Evolutionary conservation across 2,329 filamentous ascomycete genomes (phyloP).

Genomic region (Aphanocladium album): DNA sequence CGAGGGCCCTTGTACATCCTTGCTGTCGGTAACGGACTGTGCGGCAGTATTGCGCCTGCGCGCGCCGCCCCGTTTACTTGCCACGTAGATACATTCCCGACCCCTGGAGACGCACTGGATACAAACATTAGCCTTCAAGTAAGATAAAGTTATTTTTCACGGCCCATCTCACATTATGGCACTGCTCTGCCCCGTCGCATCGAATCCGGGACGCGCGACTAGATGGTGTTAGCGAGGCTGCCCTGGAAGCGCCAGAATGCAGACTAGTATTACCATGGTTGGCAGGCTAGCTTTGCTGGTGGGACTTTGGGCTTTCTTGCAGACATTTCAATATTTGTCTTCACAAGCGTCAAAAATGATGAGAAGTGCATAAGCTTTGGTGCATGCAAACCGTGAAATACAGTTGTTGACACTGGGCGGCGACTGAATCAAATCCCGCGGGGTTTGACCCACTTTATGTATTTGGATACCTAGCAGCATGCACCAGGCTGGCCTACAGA

Average conservation of each 20-base stretch:
- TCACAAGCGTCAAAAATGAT: neutral
- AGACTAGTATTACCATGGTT: neutral
- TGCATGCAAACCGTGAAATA: neutral
- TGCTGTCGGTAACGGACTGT: neutral
- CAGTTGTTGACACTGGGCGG: neutral
- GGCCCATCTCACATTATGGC: neutral
- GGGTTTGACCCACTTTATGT: neutral
- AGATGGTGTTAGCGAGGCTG: neutral
- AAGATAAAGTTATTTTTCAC: neutral
- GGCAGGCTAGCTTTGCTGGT: conserved; percentile 6
- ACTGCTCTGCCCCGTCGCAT: neutral
- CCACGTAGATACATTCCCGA: conserved; percentile 5
- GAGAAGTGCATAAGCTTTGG: neutral
- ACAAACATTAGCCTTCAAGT: neutral
- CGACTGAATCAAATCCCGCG: neutral
- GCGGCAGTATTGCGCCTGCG: neutral
- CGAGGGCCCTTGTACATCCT: no score
- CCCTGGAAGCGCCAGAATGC: neutral
- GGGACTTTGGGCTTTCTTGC: neutral
- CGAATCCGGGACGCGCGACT: neutral
- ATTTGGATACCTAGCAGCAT: neutral
- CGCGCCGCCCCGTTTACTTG: conserved; percentile 2
- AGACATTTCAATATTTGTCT: neutral
- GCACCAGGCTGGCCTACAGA: no score
- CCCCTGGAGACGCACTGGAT: neutral